phyloP scores from a whole-genome alignment of 306 rosid species.

The Medicago ruthenica region DNA sequence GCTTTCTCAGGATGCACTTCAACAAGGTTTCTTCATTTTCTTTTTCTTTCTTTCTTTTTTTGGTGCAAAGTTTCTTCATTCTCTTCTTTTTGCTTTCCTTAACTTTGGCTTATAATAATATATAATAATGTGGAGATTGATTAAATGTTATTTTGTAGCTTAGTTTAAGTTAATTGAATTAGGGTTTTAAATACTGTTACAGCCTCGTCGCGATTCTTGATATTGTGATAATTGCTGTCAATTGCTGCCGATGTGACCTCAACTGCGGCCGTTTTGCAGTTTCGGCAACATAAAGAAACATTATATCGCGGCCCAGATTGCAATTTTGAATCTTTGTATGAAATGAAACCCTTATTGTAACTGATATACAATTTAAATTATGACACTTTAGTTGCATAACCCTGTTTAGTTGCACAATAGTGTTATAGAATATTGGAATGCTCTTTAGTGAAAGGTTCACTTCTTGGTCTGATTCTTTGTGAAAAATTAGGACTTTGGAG shows the following conservation, averaged over 20 bases:
- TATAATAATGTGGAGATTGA: not conserved
- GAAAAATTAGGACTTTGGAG: not conserved
- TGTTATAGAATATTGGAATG: not conserved
- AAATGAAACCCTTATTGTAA: not conserved
- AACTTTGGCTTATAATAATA: not conserved
- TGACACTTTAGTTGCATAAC: not conserved
- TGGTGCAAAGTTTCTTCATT: not conserved
- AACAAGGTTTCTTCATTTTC: slow-evolving; percentile 60
- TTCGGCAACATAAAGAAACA: not conserved
- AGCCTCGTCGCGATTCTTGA: not conserved
- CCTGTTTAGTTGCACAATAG: not conserved
- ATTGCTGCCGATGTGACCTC: not conserved
- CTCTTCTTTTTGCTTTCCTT: slow-evolving; percentile 23
- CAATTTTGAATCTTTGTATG: not conserved
- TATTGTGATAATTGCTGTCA: not conserved
- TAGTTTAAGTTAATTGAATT: not conserved
- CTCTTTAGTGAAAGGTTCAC: not conserved
- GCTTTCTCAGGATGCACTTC: slow-evolving; percentile 72
- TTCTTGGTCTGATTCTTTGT: not conserved
- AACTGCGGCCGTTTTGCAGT: not conserved
- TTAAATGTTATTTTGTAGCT: not conserved
- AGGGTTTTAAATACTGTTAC: not conserved
- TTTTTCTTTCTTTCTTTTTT: not conserved
- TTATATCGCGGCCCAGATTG: not conserved
- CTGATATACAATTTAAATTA: not conserved